phyloP scores from a whole-genome alignment of 306 rosid genomes.

The Mimosa bimucronata region DNA sequence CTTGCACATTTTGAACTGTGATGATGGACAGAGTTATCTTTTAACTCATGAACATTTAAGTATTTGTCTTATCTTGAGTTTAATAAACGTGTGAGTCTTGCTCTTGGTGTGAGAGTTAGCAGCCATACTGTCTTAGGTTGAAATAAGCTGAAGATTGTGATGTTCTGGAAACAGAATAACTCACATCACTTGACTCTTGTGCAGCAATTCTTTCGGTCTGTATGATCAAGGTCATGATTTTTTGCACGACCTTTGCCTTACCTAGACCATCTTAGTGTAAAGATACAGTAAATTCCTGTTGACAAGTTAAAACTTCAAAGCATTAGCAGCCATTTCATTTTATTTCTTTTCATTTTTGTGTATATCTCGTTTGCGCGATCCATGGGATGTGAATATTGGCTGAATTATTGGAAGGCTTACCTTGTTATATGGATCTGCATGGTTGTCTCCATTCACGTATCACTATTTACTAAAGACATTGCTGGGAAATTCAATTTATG shows the following conservation, averaged over 20 bases:
- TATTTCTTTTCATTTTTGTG: neutral
- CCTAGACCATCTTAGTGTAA: neutral
- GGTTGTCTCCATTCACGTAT: constrained; percentile 54
- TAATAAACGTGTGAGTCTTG: neutral
- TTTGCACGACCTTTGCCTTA: neutral
- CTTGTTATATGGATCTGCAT: constrained; percentile 7
- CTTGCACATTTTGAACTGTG: neutral
- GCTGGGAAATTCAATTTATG: constrained; percentile 73
- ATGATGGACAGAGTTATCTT: neutral
- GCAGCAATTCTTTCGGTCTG: neutral
- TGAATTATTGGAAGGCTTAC: neutral
- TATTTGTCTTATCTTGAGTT: neutral
- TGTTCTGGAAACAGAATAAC: neutral
- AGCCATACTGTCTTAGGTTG: neutral
- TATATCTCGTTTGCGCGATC: neutral
- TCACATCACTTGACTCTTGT: neutral
- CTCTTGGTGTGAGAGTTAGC: neutral
- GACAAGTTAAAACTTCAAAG: neutral
- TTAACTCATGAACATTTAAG: neutral
- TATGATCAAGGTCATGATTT: neutral
- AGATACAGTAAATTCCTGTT: neutral
- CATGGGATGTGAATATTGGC: neutral
- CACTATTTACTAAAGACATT: constrained; percentile 43
- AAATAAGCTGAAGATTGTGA: neutral
- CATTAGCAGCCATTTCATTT: neutral